Base-by-base conservation (phyloP, 208 protist species). In the Crithidia brevicula region DNA sequence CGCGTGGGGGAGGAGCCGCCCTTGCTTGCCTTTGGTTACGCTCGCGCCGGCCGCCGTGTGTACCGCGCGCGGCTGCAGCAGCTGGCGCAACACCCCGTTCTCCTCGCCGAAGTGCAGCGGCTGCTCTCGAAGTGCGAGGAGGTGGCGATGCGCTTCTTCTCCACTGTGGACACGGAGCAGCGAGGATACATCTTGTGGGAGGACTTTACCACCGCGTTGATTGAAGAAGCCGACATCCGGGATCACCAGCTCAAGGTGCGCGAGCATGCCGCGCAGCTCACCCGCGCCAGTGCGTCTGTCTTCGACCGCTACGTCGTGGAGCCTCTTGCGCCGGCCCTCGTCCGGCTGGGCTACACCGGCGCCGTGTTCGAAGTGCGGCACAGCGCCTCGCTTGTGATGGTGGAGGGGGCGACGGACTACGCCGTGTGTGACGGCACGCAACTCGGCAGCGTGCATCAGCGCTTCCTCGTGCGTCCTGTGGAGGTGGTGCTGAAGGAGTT, bases 291-390 rank as follows among this genome's bases (percentile, higher is more conserved):
- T 59, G 82, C 85, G 18, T 83, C 73, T 36, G 81, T 91, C 11
- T 91, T 94, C 66, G 88, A 94, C 59, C 75, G 82, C 20, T 91
- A 89, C 61, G 70, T 86, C 7, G 76, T 91, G 16, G 85, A 89
- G 64, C 73, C 82, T 22, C 81, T 94, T 46, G 74, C 88, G 23
- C 60, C 76, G 3, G 43, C 78, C 25, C 52, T 94, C 53, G 61
- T 53, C 42, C 78, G 77, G 20, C 76, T 86, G 3, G 88, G 88
- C 34, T 94, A 94, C 74, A 67, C 77, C 45, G 81, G 80, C 13
- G 52, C 62, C 38, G 76, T 80, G 1, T 72, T 73, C 13, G 85
- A 83, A 38, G 74, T 94, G 16, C 74, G 81, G 7, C 71, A 86
- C 72, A 88, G 77, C 80, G 58, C 59, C 0, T 83, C 85, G 22